Base-by-base conservation (phyloP, 148 eudicot genomes). In the Cornus florida region DNA sequence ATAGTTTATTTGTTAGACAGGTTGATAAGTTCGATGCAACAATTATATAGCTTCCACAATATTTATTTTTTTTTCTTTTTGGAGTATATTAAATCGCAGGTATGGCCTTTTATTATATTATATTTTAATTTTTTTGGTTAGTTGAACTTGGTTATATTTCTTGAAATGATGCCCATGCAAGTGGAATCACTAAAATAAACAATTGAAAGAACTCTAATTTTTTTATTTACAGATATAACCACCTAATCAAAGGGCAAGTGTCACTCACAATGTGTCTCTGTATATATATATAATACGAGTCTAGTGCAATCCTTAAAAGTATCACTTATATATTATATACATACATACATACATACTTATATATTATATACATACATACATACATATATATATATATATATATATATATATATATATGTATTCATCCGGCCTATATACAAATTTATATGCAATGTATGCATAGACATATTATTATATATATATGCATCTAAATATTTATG, bases 1-100 rank as follows among this genome's bases (percentile, higher is more conserved):
- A 10, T 75, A 64, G 57, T 41, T 64, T 75, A 75, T 39, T 75
- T 75, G 56, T 65, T 65, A 65, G 64, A 38, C 60, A 35, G n/a
- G 77, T 23, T 23, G 69, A 60, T 65, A 5, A 38, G 50, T 50
- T 70, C 32, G 46, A 75, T 64, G 43, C 41, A 75, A 60, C 57
- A 75, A 75, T 75, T 66, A 39, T 70, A 64, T 65, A 41, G 57
- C 56, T 39, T 75, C 22, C 41, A 75, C 33, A 39, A 19, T 22
- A 72, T 75, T n/a, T 20, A 56, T 72, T 31, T 75, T 33, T n/a
- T 5, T 39, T 50, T 64, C 7, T 6, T 53, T 32, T 12, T 67
- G 56, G 60, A 65, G 43, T 70, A 59, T 66, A 74, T 33, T 74
- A 74, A n/a, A 67, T 41, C 59, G 68, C 68, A 74, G 46, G 35